Evolutionary conservation across 257 asterid species (phyloP), one percentile per base, ranked within the genome.

Genomic region (Dorcoceras hygrometricum): DNA sequence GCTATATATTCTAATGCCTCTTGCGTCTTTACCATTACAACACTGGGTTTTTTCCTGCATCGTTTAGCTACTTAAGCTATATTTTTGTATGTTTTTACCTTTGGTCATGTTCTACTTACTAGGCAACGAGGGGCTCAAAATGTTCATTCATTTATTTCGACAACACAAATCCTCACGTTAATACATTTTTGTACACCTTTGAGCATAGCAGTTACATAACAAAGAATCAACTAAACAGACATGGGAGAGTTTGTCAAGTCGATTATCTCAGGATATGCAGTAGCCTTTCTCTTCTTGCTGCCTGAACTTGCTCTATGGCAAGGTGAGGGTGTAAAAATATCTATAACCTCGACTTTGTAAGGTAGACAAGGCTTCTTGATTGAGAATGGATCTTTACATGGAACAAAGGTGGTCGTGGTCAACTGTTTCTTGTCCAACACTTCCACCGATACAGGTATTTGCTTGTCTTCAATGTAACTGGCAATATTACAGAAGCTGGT

Each of bases 181-280:
- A 14, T 46, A 46, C 53, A 16, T 46, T 46, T 4, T 12, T 4
- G 51, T 43, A 43, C 51, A 43, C 6, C 51, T 43, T 14, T 43
- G 51, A 4, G 51, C n/a, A 3, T 43, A 34, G 14, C 43, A 34
- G 3, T 9, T 34, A 34, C 43, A 34, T 34, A 8, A 34, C 14
- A 4, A 12, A 43, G 51, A 43, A 1, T 3, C 51, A 18, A 23
- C 22, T 61, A 80, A 56, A 76, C 70, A 31, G 28, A 70, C 72
- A 87, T 32, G 34, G 96, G 97, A 59, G 95, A 90, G 50, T 77
- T 81, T 36, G 99, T 88, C 84, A 93, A 74, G 83, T 93, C 97
- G n/a, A 93, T 88, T 75, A 90, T 77, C 75, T 86, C 95, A 59
- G 87, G 85, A 67, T 61, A 66, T 50, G 51, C 9, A 76, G 46